Percentiles rank a stretch among this genome's conserved stretches.
Conservation (phyloP, 768 basidiomycete genomes). For the Lyophyllum decastes region DNA sequence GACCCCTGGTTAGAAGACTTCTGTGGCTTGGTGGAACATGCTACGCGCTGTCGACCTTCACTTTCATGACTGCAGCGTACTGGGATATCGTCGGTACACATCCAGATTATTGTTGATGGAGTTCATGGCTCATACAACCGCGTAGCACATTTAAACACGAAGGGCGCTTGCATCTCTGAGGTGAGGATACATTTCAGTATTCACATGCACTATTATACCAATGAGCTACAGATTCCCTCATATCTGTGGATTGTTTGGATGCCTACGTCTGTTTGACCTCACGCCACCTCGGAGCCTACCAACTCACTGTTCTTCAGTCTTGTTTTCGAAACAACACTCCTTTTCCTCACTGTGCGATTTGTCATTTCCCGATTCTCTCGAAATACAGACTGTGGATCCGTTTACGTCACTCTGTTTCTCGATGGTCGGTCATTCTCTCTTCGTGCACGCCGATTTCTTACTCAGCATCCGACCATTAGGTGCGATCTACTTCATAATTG, state of each 20-base stretch:
- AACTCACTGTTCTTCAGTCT: neutral
- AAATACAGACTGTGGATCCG: neutral
- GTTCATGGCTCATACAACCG: neutral
- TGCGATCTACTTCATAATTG: constrained; percentile 9
- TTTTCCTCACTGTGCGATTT: constrained; percentile 2
- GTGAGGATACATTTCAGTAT: neutral
- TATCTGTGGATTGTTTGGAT: constrained; percentile 12
- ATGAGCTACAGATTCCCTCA: constrained; percentile 4
- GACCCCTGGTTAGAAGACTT: neutral
- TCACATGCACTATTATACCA: neutral
- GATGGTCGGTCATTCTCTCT: constrained; percentile 4
- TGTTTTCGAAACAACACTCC: constrained; percentile 9
- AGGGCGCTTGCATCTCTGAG: neutral
- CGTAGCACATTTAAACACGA: neutral
- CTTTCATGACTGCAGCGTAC: constrained; percentile 1
- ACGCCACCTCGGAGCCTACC: neutral
- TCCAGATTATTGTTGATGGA: neutral
- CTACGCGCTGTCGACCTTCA: constrained; percentile 7
- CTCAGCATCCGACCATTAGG: neutral
- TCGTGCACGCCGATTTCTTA: neutral
- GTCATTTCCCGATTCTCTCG: neutral
- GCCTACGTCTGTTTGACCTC: constrained; percentile 11
- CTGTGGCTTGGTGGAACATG: constrained; percentile 7
- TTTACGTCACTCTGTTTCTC: constrained; percentile 9
- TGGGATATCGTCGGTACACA: neutral